phyloP scores from a whole-genome alignment of 345 rosid species.

The Streptanthus diversifolius region DNA sequence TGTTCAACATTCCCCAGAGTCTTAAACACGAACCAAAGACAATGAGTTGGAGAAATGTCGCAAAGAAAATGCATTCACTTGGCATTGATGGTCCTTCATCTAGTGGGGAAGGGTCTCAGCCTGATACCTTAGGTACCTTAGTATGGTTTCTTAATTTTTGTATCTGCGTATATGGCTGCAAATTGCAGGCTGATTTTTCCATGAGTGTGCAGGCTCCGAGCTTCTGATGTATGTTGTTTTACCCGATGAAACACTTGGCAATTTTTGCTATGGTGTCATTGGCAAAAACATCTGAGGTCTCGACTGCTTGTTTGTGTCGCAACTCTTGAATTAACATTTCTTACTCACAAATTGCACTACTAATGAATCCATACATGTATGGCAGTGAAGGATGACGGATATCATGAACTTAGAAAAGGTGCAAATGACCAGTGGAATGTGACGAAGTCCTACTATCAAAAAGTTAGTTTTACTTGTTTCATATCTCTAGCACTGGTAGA shows the following conservation, averaged over 20 bases:
- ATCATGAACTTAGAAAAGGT: slow-evolving; percentile 50
- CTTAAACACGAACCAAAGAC: slow-evolving; percentile 61
- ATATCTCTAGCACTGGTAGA: neutral
- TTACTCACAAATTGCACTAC: neutral
- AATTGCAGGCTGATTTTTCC: slow-evolving; percentile 18
- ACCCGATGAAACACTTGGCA: slow-evolving; percentile 27
- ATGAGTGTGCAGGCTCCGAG: slow-evolving; percentile 25
- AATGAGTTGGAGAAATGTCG: slow-evolving; percentile 85
- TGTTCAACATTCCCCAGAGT: slow-evolving; percentile 64
- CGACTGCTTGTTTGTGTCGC: slow-evolving; percentile 9
- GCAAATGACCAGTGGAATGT: slow-evolving; percentile 73
- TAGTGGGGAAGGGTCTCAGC: slow-evolving; percentile 42
- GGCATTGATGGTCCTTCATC: slow-evolving; percentile 44
- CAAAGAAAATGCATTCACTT: slow-evolving; percentile 72
- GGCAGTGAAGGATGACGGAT: slow-evolving; percentile 70
- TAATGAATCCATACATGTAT: slow-evolving; percentile 19
- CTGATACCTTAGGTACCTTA: slow-evolving; percentile 40
- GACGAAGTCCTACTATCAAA: slow-evolving; percentile 55
- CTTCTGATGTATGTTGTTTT: slow-evolving; percentile 23
- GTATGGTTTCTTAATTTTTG: neutral
- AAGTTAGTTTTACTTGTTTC: slow-evolving; percentile 40
- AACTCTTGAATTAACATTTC: neutral
- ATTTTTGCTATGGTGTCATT: slow-evolving; percentile 28
- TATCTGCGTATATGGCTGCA: neutral
- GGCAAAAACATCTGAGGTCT: slow-evolving; percentile 30